Percentiles rank a stretch among this genome's conserved stretches.
These are phyloP conservation scores for Tricladium varicosporioides DNA, from an alignment of 2,329 filamentous ascomycete genomes.

Conservation along the genomic window DNA sequence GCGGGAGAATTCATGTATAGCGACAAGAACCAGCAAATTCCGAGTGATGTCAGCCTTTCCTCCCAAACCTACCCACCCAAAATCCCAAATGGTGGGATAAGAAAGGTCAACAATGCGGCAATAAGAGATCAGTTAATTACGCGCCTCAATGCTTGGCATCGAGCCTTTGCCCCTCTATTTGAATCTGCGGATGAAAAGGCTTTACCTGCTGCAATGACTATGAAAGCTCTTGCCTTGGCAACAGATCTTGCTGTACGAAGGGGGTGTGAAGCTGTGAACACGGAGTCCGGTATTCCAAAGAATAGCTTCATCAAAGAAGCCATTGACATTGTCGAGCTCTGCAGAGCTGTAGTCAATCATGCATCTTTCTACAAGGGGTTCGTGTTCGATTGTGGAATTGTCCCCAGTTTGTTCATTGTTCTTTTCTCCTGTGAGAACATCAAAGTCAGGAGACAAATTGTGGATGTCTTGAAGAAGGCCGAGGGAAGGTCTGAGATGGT, in stretches of 20 bases:
- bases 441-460: not conserved
- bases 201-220: not conserved
- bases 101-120: too few relatives aligned
- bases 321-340: not conserved
- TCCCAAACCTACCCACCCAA: too few relatives aligned
- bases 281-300: not conserved
- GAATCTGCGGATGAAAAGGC: not conserved
- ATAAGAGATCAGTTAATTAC: not conserved
- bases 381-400: not conserved
- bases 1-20: not conserved
- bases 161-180: slow-evolving; percentile 1
- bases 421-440: not conserved
- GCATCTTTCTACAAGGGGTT: not conserved
- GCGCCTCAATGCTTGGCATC: not conserved
- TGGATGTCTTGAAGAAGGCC: not conserved
- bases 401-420: not conserved
- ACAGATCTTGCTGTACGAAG: not conserved
- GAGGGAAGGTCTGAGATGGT: not conserved
- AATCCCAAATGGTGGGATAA: too few relatives aligned
- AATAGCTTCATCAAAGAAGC: not conserved
- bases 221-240: not conserved
- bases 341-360: not conserved
- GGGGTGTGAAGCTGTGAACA: not conserved
- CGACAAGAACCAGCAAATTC: too few relatives aligned
- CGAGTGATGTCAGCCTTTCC: too few relatives aligned